A percentile compares a stretch with the other conserved stretches of the same genome.
Evolutionary conservation across 768 basidiomycete species (phyloP).

Genomic region (Calvatia gigantea): DNA sequence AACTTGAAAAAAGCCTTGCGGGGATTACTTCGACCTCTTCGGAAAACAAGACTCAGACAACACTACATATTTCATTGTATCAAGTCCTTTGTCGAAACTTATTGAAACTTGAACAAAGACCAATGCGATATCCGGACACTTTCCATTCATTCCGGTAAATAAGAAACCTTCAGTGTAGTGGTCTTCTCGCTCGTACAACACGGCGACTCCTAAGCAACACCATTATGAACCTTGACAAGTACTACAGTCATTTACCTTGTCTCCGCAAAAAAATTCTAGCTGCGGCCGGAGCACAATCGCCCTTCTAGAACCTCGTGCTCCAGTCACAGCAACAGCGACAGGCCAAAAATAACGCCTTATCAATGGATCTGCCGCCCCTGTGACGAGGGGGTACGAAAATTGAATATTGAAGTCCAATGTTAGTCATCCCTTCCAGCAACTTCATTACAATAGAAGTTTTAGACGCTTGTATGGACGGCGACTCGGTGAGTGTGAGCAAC

Average conservation of each 20-base stretch:
- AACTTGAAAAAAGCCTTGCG: too few relatives aligned
- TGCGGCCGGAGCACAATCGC: neutral
- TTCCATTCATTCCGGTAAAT: neutral
- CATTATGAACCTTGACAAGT: too few relatives aligned
- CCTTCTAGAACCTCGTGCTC: too few relatives aligned
- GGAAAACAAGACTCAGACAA: too few relatives aligned
- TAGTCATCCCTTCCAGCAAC: too few relatives aligned
- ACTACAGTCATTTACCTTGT: neutral
- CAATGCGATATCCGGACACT: neutral
- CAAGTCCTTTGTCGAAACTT: too few relatives aligned
- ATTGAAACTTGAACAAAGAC: neutral
- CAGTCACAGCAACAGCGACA: neutral
- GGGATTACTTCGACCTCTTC: too few relatives aligned
- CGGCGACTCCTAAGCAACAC: too few relatives aligned
- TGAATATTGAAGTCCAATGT: too few relatives aligned
- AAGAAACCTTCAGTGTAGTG: neutral
- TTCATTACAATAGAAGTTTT: too few relatives aligned
- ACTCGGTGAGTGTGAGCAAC: neutral
- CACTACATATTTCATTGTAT: too few relatives aligned
- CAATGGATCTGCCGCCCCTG: neutral
- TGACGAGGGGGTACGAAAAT: too few relatives aligned
- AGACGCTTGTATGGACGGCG: neutral
- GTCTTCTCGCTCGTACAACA: neutral
- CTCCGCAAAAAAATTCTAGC: neutral
- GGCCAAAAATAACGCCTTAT: neutral